Evolutionary conservation across 495 filamentous ascomycete genomes (phyloP), one percentile per base, ranked within the genome.

Genomic region (Penicillium coffeae): DNA sequence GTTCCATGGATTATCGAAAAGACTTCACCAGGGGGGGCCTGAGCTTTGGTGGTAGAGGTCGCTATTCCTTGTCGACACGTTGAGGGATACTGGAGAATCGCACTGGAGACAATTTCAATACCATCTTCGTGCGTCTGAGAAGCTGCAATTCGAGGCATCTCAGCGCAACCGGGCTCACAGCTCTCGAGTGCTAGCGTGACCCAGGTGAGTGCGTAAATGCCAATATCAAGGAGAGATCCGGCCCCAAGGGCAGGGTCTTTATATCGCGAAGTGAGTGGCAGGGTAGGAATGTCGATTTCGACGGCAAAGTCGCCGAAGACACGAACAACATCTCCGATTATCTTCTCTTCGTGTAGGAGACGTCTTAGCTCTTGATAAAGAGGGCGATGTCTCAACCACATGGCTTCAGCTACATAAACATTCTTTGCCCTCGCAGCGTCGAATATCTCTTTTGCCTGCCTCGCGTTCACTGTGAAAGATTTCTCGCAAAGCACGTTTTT

Each of bases 401-500:
- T 56, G 5, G 52, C 73, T 45, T 75, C 71, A 47, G 70, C 64
- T 25, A 75, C 41, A 52, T 64, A 76, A 1, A 75, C 64, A 1
- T 68, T 62, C 42, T 73, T 73, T 30, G 47, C 46, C 38, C 58
- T 63, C 3, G 73, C 73, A 0, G 70, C 65, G 15, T 59, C 52
- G 35, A 75, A 62, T 3, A 77, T 52, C 42, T 71, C 62, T 38
- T 56, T 45, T 7, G 68, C 62, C 38, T 76, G 57, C 7, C 38
- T 49, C 9, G 64, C 57, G 34, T 65, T 75, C 14, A 75, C 42
- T 5, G 64, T 62, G 41, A 77, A 68, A 0, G 70, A 37, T 49
- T 77, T 75, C 55, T 75, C 71, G 45, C 68, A 74, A 0, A 75
- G 55, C 8, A 74, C 64, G 38, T 74, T 53, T 49, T 70, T 70